These are phyloP conservation scores for Ilex asprella DNA, from an alignment of 257 asterid species.

Conservation along the genomic window DNA sequence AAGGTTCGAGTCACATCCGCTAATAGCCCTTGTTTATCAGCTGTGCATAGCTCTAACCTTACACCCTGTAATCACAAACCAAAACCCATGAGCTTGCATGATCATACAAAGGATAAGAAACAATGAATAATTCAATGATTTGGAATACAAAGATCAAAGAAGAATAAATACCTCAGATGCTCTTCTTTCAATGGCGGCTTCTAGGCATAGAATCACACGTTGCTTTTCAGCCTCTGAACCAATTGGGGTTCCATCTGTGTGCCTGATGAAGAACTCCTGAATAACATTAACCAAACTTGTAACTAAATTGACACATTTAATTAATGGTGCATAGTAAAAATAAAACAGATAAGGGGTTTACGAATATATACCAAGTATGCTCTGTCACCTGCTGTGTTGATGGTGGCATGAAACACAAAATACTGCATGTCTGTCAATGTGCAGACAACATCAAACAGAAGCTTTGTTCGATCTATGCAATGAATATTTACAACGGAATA, in stretches of 20 bases:
- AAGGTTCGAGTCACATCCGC: not conserved
- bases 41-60: not conserved
- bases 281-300: slow-evolving; percentile 6
- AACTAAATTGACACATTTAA: too few species aligned
- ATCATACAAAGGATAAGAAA: too few species aligned
- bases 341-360: not conserved
- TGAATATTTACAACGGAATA: slow-evolving; percentile 75
- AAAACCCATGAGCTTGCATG: not conserved
- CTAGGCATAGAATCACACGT: slow-evolving; percentile 71
- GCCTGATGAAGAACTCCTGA: slow-evolving; percentile 86
- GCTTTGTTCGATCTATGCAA: slow-evolving; percentile 78
- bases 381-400: slow-evolving; percentile 55
- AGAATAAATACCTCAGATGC: slow-evolving; percentile 52
- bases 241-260: slow-evolving; percentile 75
- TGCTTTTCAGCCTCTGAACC: slow-evolving; percentile 80
- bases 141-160: not conserved
- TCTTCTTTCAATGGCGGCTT: slow-evolving; percentile 49
- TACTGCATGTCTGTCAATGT: slow-evolving; percentile 90
- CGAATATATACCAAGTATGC: slow-evolving; percentile 54
- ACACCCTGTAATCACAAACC: not conserved
- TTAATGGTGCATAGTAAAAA: not conserved
- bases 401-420: slow-evolving; percentile 78
- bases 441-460: slow-evolving; percentile 82
- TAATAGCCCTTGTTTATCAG: not conserved
- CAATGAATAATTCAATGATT: not conserved